Evolutionary conservation across 768 basidiomycete species (phyloP).

Genomic region (Hebeloma cylindrosporum): DNA sequence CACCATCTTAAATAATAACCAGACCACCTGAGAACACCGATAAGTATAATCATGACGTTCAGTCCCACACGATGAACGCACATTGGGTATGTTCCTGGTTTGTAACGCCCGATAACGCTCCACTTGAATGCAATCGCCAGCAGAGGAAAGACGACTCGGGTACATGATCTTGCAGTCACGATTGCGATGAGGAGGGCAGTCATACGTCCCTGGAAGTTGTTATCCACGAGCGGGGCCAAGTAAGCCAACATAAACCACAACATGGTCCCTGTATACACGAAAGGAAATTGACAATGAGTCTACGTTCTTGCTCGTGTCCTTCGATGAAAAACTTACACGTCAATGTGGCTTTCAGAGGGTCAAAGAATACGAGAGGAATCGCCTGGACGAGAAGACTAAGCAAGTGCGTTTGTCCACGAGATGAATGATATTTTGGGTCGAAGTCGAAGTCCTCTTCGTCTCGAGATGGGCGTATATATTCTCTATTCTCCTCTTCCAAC

Average conservation of each 20-base stretch:
- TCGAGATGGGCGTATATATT: too few species aligned
- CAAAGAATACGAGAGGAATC: constrained; percentile 43
- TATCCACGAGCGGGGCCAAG: constrained; percentile 28
- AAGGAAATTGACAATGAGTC: too few species aligned
- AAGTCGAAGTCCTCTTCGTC: too few species aligned
- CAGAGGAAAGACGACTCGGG: constrained; percentile 38
- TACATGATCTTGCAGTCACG: constrained; percentile 32
- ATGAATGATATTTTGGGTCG: too few species aligned
- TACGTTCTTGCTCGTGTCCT: too few species aligned
- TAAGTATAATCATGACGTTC: too few species aligned
- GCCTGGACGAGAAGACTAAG: constrained; percentile 41
- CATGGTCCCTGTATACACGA: constrained; percentile 34
- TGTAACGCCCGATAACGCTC: constrained; percentile 45
- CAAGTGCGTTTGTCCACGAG: constrained; percentile 38
- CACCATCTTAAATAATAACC: constrained; percentile 44
- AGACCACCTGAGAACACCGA: too few species aligned
- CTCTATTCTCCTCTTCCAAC: too few species aligned
- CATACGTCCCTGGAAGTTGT: constrained; percentile 35
- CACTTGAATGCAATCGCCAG: constrained; percentile 45
- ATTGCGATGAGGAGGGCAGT: constrained; percentile 37
- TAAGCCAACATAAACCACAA: constrained; percentile 39
- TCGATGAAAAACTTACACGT: constrained; percentile 37
- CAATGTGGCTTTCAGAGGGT: constrained; percentile 43
- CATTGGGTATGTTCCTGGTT: constrained; percentile 37
- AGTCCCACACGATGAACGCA: too few species aligned